A percentile compares a stretch with the other conserved stretches of the same genome.
These are phyloP conservation scores for Acorus gramineus DNA, from an alignment of 106 monocot genomes.

Conservation along the genomic window DNA sequence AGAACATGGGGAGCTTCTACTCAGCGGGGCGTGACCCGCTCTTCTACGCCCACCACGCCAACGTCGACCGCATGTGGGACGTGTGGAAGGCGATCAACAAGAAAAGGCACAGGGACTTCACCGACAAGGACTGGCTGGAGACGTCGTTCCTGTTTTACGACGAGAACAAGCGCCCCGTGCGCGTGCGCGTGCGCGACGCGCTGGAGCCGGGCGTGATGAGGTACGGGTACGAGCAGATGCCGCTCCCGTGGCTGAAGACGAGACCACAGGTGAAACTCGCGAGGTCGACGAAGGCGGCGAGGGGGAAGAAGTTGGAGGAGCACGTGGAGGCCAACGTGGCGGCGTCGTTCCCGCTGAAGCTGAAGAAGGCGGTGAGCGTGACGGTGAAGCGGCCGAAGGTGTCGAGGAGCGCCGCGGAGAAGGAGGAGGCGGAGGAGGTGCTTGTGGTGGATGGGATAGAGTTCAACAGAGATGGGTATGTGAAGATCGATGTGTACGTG, in stretches of 20 bases:
- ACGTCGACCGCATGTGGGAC: conserved; percentile 13
- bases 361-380: conserved; percentile 9
- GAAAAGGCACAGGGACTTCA: background rate
- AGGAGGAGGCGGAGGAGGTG: conserved; percentile 19
- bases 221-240: background rate
- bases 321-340: no score
- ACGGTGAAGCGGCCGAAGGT: conserved; percentile 6
- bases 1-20: background rate
- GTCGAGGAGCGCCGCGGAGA: conserved; percentile 2
- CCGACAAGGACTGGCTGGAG: conserved; percentile 6
- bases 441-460: conserved; percentile 24
- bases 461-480: background rate
- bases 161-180: conserved; percentile 8
- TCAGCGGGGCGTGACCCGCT: conserved; percentile 9
- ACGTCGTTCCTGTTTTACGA: conserved; percentile 9
- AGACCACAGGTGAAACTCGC: background rate
- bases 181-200: background rate
- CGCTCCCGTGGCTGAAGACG: background rate
- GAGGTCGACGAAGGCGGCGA: no score
- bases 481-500: conserved; percentile 27
- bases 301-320: no score
- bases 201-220: background rate
- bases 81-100: conserved; percentile 3
- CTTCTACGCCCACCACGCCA: conserved; percentile 14
- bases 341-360: background rate